A percentile compares a stretch with the other conserved stretches of the same genome.
Evolutionary conservation across 2,329 filamentous ascomycete species (phyloP).

Genomic region (Claviceps quebecensis): DNA sequence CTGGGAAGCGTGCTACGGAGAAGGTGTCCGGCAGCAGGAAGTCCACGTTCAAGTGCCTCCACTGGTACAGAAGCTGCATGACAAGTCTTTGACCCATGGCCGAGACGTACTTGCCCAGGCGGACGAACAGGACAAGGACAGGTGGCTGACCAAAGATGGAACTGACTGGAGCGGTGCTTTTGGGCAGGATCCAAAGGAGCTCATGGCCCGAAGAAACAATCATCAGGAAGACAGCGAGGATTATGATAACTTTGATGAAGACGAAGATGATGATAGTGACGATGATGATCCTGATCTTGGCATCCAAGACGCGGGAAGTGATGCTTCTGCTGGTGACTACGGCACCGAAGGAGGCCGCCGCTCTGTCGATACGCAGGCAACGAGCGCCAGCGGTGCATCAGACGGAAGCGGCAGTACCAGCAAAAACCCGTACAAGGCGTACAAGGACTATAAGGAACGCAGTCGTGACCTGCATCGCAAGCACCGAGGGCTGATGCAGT

Average conservation of each 20-base stretch:
- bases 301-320: constrained; percentile 38
- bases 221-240: constrained; percentile 22
- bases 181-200: constrained; percentile 53
- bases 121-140: constrained; percentile 55
- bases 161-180: constrained; percentile 82
- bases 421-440: constrained; percentile 41
- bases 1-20: constrained; percentile 82
- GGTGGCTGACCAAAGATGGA: constrained; percentile 67
- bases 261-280: constrained; percentile 21
- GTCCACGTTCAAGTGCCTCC: constrained; percentile 64
- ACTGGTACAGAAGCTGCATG: constrained; percentile 61
- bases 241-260: constrained; percentile 24
- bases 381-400: constrained; percentile 18
- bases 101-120: constrained; percentile 68
- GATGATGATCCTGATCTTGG: constrained; percentile 37
- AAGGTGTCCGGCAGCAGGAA: constrained; percentile 62
- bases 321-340: constrained; percentile 12
- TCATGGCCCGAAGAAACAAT: constrained; percentile 22
- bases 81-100: constrained; percentile 63
- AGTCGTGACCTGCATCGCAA: constrained; percentile 69
- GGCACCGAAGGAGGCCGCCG: constrained; percentile 14
- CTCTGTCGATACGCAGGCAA: constrained; percentile 28
- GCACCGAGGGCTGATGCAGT: constrained; percentile 88
- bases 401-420: constrained; percentile 22
- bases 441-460: constrained; percentile 50